phyloP scores from a whole-genome alignment of 2,329 filamentous ascomycete genomes.

The Fulvia fulva region DNA sequence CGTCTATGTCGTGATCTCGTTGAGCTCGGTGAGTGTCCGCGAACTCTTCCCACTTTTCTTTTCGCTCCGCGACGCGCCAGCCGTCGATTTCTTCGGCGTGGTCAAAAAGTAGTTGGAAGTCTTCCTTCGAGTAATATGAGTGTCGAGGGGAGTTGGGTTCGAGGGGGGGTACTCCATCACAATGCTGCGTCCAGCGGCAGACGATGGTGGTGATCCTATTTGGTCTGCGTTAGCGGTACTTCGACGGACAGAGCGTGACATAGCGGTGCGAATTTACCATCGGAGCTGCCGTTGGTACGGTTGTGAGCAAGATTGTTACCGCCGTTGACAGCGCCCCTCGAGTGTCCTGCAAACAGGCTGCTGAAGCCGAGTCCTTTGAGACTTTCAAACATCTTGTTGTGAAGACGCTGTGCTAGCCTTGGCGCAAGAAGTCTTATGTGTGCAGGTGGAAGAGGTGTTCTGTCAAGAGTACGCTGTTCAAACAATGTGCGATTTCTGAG shows the following conservation, averaged over 20 bases:
- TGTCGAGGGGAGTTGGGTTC: too few species aligned
- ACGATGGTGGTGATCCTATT: background rate
- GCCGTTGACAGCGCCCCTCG: background rate
- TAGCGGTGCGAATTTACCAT: background rate
- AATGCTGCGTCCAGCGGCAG: background rate
- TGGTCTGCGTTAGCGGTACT: background rate
- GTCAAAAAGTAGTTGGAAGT: too few species aligned
- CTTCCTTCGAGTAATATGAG: too few species aligned
- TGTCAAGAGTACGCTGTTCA: too few species aligned
- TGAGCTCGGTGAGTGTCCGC: too few species aligned
- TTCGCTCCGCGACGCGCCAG: too few species aligned
- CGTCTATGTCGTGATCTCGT: too few species aligned
- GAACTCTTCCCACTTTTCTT: too few species aligned
- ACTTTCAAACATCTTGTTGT: background rate
- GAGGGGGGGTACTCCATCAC: background rate
- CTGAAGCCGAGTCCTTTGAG: background rate
- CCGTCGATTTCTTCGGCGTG: too few species aligned
- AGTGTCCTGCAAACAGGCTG: background rate
- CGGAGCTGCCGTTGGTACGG: background rate
- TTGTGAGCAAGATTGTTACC: background rate
- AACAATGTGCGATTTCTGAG: too few species aligned
- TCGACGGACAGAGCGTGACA: background rate
- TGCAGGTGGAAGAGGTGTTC: background rate
- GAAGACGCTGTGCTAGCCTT: background rate
- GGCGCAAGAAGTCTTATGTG: background rate